Percentiles rank a stretch among this genome's conserved stretches.
These are phyloP conservation scores for Lasiosphaeria ovina DNA, from an alignment of 495 filamentous ascomycete species.

Conservation along the genomic window DNA sequence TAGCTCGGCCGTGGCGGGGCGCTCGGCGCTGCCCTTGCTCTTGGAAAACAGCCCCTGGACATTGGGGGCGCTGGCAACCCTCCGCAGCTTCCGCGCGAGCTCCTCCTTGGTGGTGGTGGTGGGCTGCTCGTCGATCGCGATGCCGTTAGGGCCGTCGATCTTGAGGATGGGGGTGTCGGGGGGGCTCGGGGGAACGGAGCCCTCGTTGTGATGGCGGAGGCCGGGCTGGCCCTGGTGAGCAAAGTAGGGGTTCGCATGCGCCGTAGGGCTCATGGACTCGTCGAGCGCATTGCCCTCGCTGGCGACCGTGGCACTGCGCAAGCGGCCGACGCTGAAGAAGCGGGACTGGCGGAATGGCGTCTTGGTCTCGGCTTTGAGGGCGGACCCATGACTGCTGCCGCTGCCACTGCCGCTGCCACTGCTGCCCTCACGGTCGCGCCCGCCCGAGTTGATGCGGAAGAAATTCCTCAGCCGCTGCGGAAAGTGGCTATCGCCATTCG, in stretches of 20 bases:
- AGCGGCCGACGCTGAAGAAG: slow-evolving; percentile 77
- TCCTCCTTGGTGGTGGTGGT: slow-evolving; percentile 85
- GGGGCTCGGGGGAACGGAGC: slow-evolving; percentile 93
- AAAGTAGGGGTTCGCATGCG: slow-evolving; percentile 96
- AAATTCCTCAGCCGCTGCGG: slow-evolving; percentile 93
- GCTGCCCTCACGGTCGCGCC: slow-evolving; percentile 41
- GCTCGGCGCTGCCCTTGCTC: slow-evolving; percentile 57
- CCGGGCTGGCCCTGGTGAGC: slow-evolving; percentile 92
- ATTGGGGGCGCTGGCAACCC: slow-evolving; percentile 95
- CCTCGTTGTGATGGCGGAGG: slow-evolving; percentile 90
- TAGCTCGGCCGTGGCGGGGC: slow-evolving; percentile 76
- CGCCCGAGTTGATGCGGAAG: slow-evolving; percentile 80
- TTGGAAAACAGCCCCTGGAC: slow-evolving; percentile 86
- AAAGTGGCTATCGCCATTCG: slow-evolving; percentile 60
- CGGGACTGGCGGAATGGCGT: slow-evolving; percentile 75
- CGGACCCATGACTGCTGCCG: slow-evolving; percentile 34
- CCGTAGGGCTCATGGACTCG: slow-evolving; percentile 85
- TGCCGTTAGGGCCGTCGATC: slow-evolving; percentile 62
- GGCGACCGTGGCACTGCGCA: slow-evolving; percentile 79
- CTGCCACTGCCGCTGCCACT: slow-evolving; percentile 37
- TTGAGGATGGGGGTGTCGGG: slow-evolving; percentile 83
- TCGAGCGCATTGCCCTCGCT: slow-evolving; percentile 91
- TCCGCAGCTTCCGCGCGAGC: slow-evolving; percentile 82
- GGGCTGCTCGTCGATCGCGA: slow-evolving; percentile 54
- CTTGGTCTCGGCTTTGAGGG: slow-evolving; percentile 55